Evolutionary conservation across 345 rosid species (phyloP), one percentile per base, ranked within the genome.

Genomic region (Eutrema yunnanense): DNA sequence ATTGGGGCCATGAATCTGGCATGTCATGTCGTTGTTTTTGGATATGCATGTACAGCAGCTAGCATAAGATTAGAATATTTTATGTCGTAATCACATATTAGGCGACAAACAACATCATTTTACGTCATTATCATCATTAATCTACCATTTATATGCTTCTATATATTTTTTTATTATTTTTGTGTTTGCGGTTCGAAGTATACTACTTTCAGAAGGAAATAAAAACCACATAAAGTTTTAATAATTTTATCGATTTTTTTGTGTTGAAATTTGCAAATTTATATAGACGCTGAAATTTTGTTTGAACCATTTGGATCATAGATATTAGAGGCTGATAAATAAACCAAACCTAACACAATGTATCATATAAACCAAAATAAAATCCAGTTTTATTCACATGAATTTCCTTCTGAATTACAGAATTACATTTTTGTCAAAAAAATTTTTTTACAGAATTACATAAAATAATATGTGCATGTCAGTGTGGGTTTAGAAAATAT

Each of bases 11-110:
- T 58, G 41, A 54, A 70, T 47, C 71, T 65, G 80, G 72, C 74
- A 69, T 69, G 74, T 54, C 70, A 3, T 75, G 79, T 75, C 74
- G 65, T 36, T 68, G 62, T 54, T 69, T 75, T 69, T 47, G 51
- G 52, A 48, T 46, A 29, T 34, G 7, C 46, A 19, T 67, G 41
- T 38, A 7, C n/a, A 42, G 29, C 30, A 29, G 22, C 22, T 5
- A 32, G 34, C 34, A 32, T 13, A 58, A 32, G 53, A 38, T 49
- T 48, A 40, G 6, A 57, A 57, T 66, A 48, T 65, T 29, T 58
- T 41, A 58, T 42, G 48, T 52, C 34, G 33, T 8, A 44, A 9
- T 14, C 22, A 68, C 57, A 29, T 60, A 60, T 61, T 51, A 26
- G 32, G 62, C n/a, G 67, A 51, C 55, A 67, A 33, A 32, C 41